Evolutionary conservation across 1,284 basidiomycete genomes (phyloP), one percentile per base, ranked within the genome.

Genomic region (Rhodotorula sp.): DNA sequence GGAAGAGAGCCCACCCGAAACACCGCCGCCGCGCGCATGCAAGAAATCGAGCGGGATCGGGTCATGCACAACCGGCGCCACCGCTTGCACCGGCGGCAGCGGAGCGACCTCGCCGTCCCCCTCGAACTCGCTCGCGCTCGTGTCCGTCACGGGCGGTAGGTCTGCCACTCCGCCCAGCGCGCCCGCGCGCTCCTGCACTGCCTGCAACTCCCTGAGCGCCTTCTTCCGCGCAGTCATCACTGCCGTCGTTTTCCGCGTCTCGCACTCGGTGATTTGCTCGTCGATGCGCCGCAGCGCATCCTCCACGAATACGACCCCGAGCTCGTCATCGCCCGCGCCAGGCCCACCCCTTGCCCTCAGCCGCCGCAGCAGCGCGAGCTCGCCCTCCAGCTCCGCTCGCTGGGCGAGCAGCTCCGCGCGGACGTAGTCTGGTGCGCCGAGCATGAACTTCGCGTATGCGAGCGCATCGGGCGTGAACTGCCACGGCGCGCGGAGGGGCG

Each of bases 401-500:
- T 95, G 92, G 1, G 84, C 79, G 3, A 84, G 85, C 6, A 98
- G 85, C 74, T 91, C 89, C 56, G 88, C 87, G 15, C 64, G 68
- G 53, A 97, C 86, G 79, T 95, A 90, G 12, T 88, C 85, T 0
- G 96, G 94, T 0, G 94, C 92, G 21, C 94, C 94, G 32, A 99
- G 88, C 92, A 98, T 97, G 83, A 98, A 97, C 78, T 93, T 95
- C 50, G 94, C 87, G 80, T 91, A 98, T 32, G 85, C 84, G 76
- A 90, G 89, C 37, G 97, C 91, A 79, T 98, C 94, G 0, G 95
- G 97, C 32, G 95, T 86, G 84, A 99, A 98, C 81, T 97, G 88
- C 85, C 95, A 98, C 13, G 96, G 95, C 0, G 94, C 92, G 78
- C 92, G 88, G 76, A 95, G 91, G 25, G 92, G 90, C 19, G 91